Base-by-base conservation (phyloP, 768 basidiomycete species). In the Suillus discolor region DNA sequence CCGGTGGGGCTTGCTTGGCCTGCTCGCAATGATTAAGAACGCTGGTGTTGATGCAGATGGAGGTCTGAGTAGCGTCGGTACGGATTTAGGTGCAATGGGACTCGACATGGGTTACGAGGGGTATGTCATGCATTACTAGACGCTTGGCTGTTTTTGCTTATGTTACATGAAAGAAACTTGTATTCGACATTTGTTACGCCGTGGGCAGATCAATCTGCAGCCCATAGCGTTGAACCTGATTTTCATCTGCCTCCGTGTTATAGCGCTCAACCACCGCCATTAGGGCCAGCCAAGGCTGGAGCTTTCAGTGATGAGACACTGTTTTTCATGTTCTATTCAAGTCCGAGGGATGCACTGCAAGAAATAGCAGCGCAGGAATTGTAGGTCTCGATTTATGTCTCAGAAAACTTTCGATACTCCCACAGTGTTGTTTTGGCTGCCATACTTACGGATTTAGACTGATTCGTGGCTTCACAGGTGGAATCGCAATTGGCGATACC, bases 251-350 rank as follows among this genome's bases (percentile, higher is more conserved):
- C 96, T 47, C 81, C 87, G 36, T 97, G 96, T 79, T 99, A 99
- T 71, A 95, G 90, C 77, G 96, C 97, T 57, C 90, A 93, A 71
- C 89, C 96, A 41, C 89, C 91, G 44, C 89, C 94, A 55, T 91
- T 93, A 44, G 92, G 92, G 5, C 90, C 92, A 62, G 82, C 74
- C 68, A 96, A 95, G 80, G 91, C 89, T 20, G 84, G 85, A 1
- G 87, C 89, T 60, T 97, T 99, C 79, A 92, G 91, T 77, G 96
- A 98, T 77, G 96, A 99, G 79, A 97, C 96, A 18, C 81, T 99
- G 34, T 97, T 99, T 79, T 97, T 94, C 84, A 96, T 97, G 88
- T 99, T 99, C 84, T 99, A 98, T 80, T 89, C 94, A 64, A 90
- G 88, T 78, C 94, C 96, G 65, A 83, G 93, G 72, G 96, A 99